Evolutionary conservation across 2,329 filamentous ascomycete genomes (phyloP).

Genomic region (Grosmannia clavigera): DNA sequence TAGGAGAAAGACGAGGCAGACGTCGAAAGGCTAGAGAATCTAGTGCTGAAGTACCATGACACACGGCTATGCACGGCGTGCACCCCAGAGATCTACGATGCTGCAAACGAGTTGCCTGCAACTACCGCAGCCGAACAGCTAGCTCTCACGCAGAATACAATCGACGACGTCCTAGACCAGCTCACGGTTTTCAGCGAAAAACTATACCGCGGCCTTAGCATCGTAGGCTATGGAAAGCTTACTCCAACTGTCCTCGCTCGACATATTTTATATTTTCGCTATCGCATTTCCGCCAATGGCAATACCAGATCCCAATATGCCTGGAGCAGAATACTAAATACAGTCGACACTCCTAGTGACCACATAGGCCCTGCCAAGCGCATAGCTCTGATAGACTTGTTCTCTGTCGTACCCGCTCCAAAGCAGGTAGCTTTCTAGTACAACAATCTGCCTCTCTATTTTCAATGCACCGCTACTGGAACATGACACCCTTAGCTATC

Average conservation of each 20-base stretch:
- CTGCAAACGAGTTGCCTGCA: background rate
- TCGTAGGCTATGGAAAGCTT: background rate
- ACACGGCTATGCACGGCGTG: background rate
- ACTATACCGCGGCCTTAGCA: background rate
- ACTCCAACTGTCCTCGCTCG: background rate
- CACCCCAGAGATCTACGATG: background rate
- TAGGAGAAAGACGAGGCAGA: background rate
- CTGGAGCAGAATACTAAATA: background rate
- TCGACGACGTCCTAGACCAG: background rate
- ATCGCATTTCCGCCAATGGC: background rate
- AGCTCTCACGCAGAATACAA: background rate
- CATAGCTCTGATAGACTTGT: no score
- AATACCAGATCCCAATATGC: background rate
- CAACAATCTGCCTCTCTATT: background rate
- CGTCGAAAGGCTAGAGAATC: background rate
- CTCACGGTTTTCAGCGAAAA: background rate
- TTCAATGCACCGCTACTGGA: background rate
- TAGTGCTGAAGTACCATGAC: background rate
- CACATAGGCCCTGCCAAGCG: no score
- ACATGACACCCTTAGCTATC: background rate
- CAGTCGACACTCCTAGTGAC: background rate
- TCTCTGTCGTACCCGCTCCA: background rate
- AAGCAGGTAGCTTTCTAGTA: no score
- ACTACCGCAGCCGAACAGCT: background rate
- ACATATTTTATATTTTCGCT: constrained; percentile 1